Evolutionary conservation across 1,284 basidiomycete species (phyloP).

Genomic region (Microstroma glucosiphilum): DNA sequence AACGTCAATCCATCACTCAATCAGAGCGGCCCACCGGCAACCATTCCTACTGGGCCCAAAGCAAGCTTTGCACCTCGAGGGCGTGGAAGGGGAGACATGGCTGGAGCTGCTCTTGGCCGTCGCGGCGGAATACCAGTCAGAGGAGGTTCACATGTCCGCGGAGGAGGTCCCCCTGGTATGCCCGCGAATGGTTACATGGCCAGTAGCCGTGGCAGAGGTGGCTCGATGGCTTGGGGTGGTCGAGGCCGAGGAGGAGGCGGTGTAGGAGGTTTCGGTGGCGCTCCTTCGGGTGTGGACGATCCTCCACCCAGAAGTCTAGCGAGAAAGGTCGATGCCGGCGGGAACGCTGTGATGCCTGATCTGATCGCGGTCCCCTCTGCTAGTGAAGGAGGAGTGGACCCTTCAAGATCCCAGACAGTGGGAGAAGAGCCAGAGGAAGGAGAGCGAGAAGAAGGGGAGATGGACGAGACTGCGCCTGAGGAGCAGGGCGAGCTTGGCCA

Average conservation of each 20-base stretch:
- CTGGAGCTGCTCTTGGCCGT: too few relatives aligned
- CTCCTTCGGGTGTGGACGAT: not conserved
- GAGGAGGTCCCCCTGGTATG: too few relatives aligned
- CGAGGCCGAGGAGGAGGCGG: not conserved
- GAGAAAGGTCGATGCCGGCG: constrained; percentile 6
- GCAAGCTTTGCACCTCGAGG: too few relatives aligned
- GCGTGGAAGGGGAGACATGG: too few relatives aligned
- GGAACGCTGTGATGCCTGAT: constrained; percentile 2
- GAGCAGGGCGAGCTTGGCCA: constrained; percentile 1
- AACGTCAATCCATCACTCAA: too few relatives aligned
- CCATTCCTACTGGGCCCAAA: too few relatives aligned
- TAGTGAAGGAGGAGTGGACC: not conserved
- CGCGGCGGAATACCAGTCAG: too few relatives aligned
- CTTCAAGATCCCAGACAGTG: not conserved
- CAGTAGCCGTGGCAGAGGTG: not conserved
- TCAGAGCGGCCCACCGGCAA: too few relatives aligned
- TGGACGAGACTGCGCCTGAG: not conserved
- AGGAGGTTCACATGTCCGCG: too few relatives aligned
- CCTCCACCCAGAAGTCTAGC: not conserved
- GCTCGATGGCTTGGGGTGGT: not conserved
- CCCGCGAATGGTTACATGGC: too few relatives aligned
- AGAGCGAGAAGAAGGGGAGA: constrained; percentile 5
- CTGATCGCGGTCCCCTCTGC: not conserved
- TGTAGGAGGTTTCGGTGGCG: not conserved
- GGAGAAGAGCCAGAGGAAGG: not conserved